Evolutionary conservation across 148 eudicot species (phyloP).

Genomic region (Heliosperma pusillum): DNA sequence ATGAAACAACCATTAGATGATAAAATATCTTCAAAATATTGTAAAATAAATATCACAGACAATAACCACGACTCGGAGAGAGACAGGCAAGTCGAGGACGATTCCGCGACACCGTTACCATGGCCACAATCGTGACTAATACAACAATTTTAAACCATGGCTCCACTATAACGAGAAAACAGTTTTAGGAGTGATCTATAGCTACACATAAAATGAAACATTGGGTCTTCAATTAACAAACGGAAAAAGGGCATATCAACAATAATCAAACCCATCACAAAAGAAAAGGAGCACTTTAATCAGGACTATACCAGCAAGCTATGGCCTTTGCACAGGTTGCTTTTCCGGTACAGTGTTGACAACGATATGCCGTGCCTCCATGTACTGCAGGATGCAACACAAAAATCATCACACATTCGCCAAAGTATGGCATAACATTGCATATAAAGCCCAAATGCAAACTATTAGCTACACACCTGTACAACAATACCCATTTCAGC

Average conservation of each 20-base stretch:
- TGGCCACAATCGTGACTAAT: too few species aligned
- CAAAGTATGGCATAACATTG: neutral
- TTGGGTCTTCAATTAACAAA: neutral
- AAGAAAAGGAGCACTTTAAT: neutral
- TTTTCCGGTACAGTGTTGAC: constrained; percentile 82
- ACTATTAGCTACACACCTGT: constrained; percentile 49
- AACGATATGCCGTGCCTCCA: constrained; percentile 97
- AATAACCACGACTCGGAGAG: too few species aligned
- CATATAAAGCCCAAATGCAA: constrained; percentile 10
- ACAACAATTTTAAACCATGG: too few species aligned
- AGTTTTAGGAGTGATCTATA: neutral
- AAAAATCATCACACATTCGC: constrained; percentile 8
- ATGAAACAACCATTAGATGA: too few species aligned
- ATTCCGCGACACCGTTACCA: too few species aligned
- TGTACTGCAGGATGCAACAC: constrained; percentile 48
- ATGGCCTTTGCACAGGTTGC: constrained; percentile 71
- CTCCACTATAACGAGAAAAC: neutral
- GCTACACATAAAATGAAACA: neutral
- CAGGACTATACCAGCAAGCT: constrained; percentile 70
- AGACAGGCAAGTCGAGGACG: too few species aligned
- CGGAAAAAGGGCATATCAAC: neutral
- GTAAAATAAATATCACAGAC: too few species aligned
- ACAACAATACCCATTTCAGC: constrained; percentile 78
- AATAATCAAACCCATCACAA: constrained; percentile 6
- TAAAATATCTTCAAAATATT: too few species aligned